Evolutionary conservation across 2,329 filamentous ascomycete genomes (phyloP), one percentile per base, ranked within the genome.

Genomic region (Ascochyta lentis): DNA sequence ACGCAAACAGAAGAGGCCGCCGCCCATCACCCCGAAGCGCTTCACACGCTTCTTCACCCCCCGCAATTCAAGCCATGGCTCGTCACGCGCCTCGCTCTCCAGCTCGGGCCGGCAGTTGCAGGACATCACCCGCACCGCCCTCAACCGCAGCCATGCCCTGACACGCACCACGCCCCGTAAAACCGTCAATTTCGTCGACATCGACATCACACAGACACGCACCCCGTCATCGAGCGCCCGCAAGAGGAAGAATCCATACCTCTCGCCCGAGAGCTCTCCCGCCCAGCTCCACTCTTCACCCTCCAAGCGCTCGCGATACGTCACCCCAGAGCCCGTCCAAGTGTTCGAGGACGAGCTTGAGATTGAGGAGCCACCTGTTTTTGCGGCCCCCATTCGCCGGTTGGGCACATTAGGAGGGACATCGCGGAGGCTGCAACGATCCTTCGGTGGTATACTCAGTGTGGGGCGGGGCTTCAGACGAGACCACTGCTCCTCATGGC

Each of bases 41-140:
- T 82, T 83, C 70, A 80, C 69, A 43, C 77, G 78, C 58, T 83
- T 83, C 70, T 83, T 83, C 69, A 81, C 79, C 12, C 80, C 80
- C 10, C 72, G 79, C 42, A 67, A 68, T 23, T 72, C 76, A 3
- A 61, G 67, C n/a, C 61, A 71, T 61, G 68, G 63, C 13, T 70
- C 69, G 5, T 70, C 69, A 13, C 56, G 62, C 45, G 56, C 64
- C 34, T 63, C 63, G 2, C 56, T 68, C 9, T 67, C 76, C 54
- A 76, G 73, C 56, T 79, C 80, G 26, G 76, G 76, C 24, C 72
- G 79, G 55, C 78, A 80, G 58, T 66, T 83, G 59, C 78, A 78
- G 54, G 80, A 83, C 62, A 81, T 83, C 60, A 82, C 80, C 49
- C 76, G 73, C 49, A 73, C 76, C 61, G 80, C 76, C 34, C 60